Percentiles rank a stretch among this genome's conserved stretches.
These are phyloP conservation scores for Parastagonospora nodorum DNA, from an alignment of 2,329 filamentous ascomycete species.

Conservation along the genomic window DNA sequence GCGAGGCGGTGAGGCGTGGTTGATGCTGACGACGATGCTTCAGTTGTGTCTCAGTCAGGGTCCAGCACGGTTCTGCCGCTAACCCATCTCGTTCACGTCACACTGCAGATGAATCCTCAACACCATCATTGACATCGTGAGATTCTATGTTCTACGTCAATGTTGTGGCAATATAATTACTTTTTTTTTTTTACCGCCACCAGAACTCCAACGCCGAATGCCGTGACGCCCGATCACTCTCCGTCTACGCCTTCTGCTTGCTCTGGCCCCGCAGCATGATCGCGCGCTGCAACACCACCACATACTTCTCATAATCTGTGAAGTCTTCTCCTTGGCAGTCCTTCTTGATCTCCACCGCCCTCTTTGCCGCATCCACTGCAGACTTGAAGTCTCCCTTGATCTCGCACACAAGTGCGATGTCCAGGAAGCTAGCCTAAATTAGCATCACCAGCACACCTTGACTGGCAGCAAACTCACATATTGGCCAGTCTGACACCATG, in stretches of 20 bases:
- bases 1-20: conserved; percentile 2
- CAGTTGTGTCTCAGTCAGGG: conserved; percentile 32
- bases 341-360: conserved; percentile 34
- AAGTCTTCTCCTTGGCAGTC: conserved; percentile 37
- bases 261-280: too few species aligned
- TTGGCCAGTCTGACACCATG: conserved; percentile 28
- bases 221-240: neutral
- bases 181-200: too few species aligned
- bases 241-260: too few species aligned
- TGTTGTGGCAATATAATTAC: neutral
- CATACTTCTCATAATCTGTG: conserved; percentile 27
- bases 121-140: neutral
- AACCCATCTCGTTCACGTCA: neutral
- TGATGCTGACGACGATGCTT: conserved; percentile 10
- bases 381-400: conserved; percentile 22
- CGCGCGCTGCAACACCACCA: conserved; percentile 22
- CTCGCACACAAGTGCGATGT: conserved; percentile 41
- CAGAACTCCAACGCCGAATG: neutral
- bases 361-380: conserved; percentile 24
- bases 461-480: conserved; percentile 24
- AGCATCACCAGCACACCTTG: neutral
- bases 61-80: conserved; percentile 12
- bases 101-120: neutral
- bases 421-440: conserved; percentile 30
- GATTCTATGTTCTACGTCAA: neutral